Evolutionary conservation across 495 filamentous ascomycete species (phyloP).

Genomic region (Penicillium argentinense): DNA sequence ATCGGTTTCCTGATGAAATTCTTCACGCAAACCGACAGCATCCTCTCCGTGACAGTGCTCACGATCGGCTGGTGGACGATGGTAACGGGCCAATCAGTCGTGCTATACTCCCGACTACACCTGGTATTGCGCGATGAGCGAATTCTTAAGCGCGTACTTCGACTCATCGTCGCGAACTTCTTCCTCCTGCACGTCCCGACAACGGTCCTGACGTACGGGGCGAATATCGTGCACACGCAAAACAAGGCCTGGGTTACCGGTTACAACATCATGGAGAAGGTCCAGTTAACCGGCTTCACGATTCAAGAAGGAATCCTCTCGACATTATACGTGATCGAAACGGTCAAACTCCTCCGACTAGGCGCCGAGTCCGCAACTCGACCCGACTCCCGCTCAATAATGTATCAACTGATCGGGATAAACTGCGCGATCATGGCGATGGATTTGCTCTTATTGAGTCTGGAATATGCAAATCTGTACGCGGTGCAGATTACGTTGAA

Average conservation of each 20-base stretch:
- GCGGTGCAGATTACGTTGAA: constrained; percentile 57
- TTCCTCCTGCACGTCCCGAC: constrained; percentile 51
- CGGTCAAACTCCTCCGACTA: constrained; percentile 48
- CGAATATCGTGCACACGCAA: constrained; percentile 36
- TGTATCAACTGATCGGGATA: constrained; percentile 55
- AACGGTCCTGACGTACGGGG: constrained; percentile 49
- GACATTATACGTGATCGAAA: constrained; percentile 57
- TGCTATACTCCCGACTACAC: constrained; percentile 53
- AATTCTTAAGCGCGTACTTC: constrained; percentile 39
- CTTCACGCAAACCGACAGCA: constrained; percentile 35
- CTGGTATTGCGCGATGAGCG: constrained; percentile 48
- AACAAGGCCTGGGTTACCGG: constrained; percentile 34
- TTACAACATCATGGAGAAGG: constrained; percentile 57
- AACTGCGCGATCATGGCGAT: constrained; percentile 53
- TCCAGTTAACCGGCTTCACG: constrained; percentile 56
- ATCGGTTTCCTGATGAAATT: constrained; percentile 54
- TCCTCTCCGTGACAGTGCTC: constrained; percentile 44
- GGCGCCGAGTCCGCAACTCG: constrained; percentile 31
- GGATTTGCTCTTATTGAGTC: constrained; percentile 47
- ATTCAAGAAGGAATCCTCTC: constrained; percentile 59
- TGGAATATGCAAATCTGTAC: constrained; percentile 54
- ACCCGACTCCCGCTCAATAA: constrained; percentile 43
- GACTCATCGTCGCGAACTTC: constrained; percentile 45
- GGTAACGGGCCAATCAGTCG: constrained; percentile 53
- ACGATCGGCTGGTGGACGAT: constrained; percentile 55